Base-by-base conservation (phyloP, 257 asterid genomes). In the Catharanthus roseus region DNA sequence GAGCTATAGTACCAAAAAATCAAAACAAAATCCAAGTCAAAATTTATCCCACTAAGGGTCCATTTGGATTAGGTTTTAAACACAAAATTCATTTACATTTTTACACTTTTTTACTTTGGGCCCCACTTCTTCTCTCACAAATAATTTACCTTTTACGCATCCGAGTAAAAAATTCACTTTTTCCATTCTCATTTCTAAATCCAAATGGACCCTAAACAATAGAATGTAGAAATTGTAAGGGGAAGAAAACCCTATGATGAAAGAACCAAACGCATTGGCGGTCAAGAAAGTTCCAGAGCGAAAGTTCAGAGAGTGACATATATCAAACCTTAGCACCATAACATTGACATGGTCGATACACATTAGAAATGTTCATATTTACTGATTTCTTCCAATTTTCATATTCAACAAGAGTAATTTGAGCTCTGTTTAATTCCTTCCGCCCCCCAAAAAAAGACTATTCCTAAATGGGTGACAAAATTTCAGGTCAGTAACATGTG, bases 1-100 rank as follows among this genome's bases (percentile, higher is more conserved):
- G 66, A 95, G 92, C 99, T 95, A 64, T 36, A 74, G 2, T 62
- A 18, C 45, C 61, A 55, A 69, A 68, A 39, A 9, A 9, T n/a
- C 5, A 23, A 26, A 42, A 31, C 34, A 65, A 41, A 63, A 13
- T n/a, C 3, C 19, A 7, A 23, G 67, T 28, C 57, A 75, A 36
- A 19, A 5, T 62, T n/a, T 19, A 62, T 33, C 47, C 67, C 2
- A 34, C 66, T 18, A n/a, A n/a, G n/a, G n/a, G n/a, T n/a, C n/a
- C n/a, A n/a, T n/a, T n/a, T n/a, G n/a, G n/a, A n/a, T n/a, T n/a
- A n/a, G n/a, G n/a, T n/a, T n/a, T n/a, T n/a, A n/a, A n/a, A n/a
- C n/a, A n/a, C n/a, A n/a, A n/a, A n/a, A n/a, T n/a, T n/a, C n/a
- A n/a, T n/a, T n/a, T n/a, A n/a, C n/a, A n/a, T n/a, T n/a, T n/a